Evolutionary conservation across 495 filamentous ascomycete species (phyloP), one percentile per base, ranked within the genome.

Genomic region (Penicillium canescens): DNA sequence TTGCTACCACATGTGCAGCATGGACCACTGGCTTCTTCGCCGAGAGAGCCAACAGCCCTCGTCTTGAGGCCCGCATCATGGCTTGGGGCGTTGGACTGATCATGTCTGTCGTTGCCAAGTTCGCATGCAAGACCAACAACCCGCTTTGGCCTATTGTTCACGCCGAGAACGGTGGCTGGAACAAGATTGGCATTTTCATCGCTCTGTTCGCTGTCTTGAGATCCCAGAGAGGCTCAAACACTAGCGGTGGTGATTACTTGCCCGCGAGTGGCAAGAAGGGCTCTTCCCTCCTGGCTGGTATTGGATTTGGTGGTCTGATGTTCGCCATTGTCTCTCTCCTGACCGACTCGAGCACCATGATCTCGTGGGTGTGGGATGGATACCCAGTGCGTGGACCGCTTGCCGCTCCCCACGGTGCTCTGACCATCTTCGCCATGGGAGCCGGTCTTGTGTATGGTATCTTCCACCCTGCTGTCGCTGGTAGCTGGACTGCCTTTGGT

Each of bases 311-410:
- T 35, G 95, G 90, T 46, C 66, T 97, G 16, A 77, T 96, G 60
- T 99, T 98, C 59, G 90, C 80, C n/a, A 76, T 98, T 63, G 92
- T 97, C 63, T 96, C 92, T 2, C 80, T 98, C 12, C 79, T 99
- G 23, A 96, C 94, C 0, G 95, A 99, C 66, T 97, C 92, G 0
- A 97, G 94, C 73, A 99, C 95, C 28, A 98, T 98, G 92, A 96
- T 98, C 54, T 79, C 91, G 21, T 99, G 95, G 95, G 90, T 89
- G n/a, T 99, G 95, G 95, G 91, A 96, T 55, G 95, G 95, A 14
- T 98, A 89, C 61, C 95, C 95, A 36, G 82, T 97, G 45, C 82
- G 89, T 42, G 95, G 95, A 4, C 95, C 95, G 4, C 82, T 96
- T 40, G 86, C 92, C 46, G 91, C 84, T 42, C 89, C 92, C 18